Evolutionary conservation across 2,329 filamentous ascomycete genomes (phyloP), one percentile per base, ranked within the genome.

Genomic region (Colletotrichum liriopes): DNA sequence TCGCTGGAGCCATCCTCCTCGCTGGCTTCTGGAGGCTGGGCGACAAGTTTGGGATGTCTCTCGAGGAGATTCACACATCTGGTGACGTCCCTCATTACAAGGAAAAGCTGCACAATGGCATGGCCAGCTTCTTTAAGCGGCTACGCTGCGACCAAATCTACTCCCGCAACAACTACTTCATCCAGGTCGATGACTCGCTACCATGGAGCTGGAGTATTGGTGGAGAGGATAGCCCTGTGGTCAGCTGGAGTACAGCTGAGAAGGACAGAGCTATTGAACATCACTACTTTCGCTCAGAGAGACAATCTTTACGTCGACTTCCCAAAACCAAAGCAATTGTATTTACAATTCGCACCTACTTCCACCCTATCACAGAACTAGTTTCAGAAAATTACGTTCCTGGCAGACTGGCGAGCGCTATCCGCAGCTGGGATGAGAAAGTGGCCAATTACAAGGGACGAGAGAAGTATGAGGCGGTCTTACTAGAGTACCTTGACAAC

Each of bases 311-410:
- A 63, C 83, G 93, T 16, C 82, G 93, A 60, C 83, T 92, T 71
- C 90, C 90, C 4, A 85, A 82, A 75, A 86, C 84, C 0, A 88
- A 89, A 0, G 90, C 85, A 0, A 84, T 92, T 1, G 89, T 92
- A 4, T 96, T 96, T 77, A 95, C 93, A 0, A 94, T 96, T 62
- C 85, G 93, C 16, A 96, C 93, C 0, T 96, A 96, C 80, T 95
- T 96, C 77, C 88, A 91, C 71, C 93, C 92, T 0, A 82, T 96
- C 39, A 91, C 86, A 0, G 90, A 92, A 20, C 88, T 96, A 70
- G 90, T 83, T 0, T 80, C 89, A 79, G 93, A 96, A 82, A 89
- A 91, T 23, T 93, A 93, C 79, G 93, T 97, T 0, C 94, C 94
- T 0, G 94, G 94, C 0, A 82, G 94, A 43, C 80, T 97, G 77